Base-by-base conservation (phyloP, 1,284 basidiomycete genomes). In the Cryptococcus sp. region DNA sequence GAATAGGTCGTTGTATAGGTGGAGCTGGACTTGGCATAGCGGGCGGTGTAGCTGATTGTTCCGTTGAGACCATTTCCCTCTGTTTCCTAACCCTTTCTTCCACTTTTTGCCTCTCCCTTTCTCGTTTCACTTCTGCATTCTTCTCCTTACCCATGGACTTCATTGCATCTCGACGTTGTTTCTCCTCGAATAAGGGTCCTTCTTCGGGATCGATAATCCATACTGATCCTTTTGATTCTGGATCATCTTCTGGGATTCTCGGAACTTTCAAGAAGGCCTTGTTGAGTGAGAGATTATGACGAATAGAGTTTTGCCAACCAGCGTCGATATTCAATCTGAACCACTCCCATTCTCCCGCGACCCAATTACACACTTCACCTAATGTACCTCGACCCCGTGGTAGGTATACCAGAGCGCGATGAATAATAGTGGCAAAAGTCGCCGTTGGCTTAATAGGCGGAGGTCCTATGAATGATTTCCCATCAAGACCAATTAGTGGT, bases 341-440 rank as follows among this genome's bases (percentile, higher is more conserved):
- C 84, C 91, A 95, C 60, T 91, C 89, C 76, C 86, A 88, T 58
- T 85, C 86, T 49, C 86, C 86, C 68, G 87, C 85, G 59, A 96
- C 90, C 90, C 91, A 96, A 53, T 84, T 84, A 70, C 90, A 91
- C 50, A 96, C 91, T 67, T 95, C 90, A 62, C 93, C 90, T 58
- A 96, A 72, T 0, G 93, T 94, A 33, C 89, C 90, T 72, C 90
- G 88, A 43, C 89, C 89, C 46, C 86, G 62, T 13, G 70, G 71
- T 0, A 77, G 61, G 50, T 68, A 65, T 34, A 70, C 65, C 14
- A 77, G 62, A 5, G 74, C 70, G 10, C 71, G 68, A 48, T 76
- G 69, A 42, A 77, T 78, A 44, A 77, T 76, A 2, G 70, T 74
- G 3, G 76, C 76, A 57, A 76, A 78, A 5, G 76, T 77, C 10